phyloP scores from a whole-genome alignment of 805 yeast species.

The Metahyphopichia silvanorum region DNA sequence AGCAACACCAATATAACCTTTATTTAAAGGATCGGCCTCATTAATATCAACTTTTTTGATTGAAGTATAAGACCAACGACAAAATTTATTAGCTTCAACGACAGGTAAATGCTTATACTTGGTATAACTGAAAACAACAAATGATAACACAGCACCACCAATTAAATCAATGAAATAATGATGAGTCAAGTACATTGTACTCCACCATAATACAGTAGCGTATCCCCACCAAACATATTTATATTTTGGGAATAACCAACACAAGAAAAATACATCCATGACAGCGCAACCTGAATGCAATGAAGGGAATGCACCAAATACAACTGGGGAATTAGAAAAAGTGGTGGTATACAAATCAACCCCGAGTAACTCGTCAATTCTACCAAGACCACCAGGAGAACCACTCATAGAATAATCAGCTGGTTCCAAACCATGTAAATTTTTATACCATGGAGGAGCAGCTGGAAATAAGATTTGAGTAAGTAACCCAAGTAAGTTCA shows the following conservation, averaged over 20 bases:
- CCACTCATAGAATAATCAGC: conserved; percentile 92
- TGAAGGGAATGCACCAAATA: conserved; percentile 86
- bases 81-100: conserved; percentile 47
- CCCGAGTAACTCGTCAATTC: conserved; percentile 80
- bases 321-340: conserved; percentile 83
- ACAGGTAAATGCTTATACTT: conserved; percentile 68
- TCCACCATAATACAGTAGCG: conserved; percentile 97
- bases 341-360: conserved; percentile 79
- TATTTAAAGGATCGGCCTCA: conserved; percentile 29
- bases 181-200: conserved; percentile 96
- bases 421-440: conserved; percentile 77
- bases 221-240: conserved; percentile 68
- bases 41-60: conserved; percentile 22
- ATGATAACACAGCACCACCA: conserved; percentile 87
- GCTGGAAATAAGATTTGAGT: conserved; percentile 84
- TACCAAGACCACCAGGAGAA: conserved; percentile 90
- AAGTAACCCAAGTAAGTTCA: conserved; percentile 84
- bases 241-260: conserved; percentile 74
- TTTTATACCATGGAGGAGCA: conserved; percentile 97
- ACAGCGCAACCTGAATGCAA: conserved; percentile 93
- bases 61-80: conserved; percentile 65
- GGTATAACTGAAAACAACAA: conserved; percentile 64
- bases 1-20: conserved; percentile 8
- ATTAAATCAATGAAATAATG: conserved; percentile 92
- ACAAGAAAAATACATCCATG: conserved; percentile 85